Evolutionary conservation across 768 basidiomycete species (phyloP), one percentile per base, ranked within the genome.

Genomic region (Pulveroboletus ravenelii): DNA sequence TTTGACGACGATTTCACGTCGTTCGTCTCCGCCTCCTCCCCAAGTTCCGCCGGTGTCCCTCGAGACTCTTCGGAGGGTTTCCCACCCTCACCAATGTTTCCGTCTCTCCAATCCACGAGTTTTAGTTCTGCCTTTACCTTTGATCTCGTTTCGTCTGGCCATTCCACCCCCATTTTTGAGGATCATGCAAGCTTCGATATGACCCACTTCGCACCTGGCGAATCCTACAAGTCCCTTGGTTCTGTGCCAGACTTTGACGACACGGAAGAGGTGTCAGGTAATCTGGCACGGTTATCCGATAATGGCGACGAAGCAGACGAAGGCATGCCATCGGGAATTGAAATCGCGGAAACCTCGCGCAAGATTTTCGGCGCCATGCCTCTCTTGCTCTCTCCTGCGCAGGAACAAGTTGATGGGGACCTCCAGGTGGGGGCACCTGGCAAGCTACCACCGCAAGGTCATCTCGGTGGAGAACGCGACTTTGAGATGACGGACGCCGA

Each of bases 1-100:
- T 81, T 92, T 57, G 89, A 91, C 47, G 89, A 92, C 59, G 86
- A 93, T 64, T 93, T 93, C 60, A 76, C 82, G 2, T 82, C 79
- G 27, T 88, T 88, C 54, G 77, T 89, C 15, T 82, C 84, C 30
- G 85, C 84, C n/a, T 51, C 61, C 23, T 78, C 72, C 41, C 50
- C 61, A 27, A 54, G 35, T 29, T 43, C 55, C 2, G 30, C 45
- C 12, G 41, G 17, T 23, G 13, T 44, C 23, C 36, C 51, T 17
- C 48, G 3, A 3, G 4, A 12, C 6, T 45, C 53, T 50, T 42
- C 39, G 29, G 41, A 39, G 32, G 41, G 14, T 29, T 31, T 31
- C 10, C 51, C 58, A 15, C 30, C 43, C 10, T 31, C 41, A 23
- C 52, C 35, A 10, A 40, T 23, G 17, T 23, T 42, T 6, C 34